phyloP scores from a whole-genome alignment of 2,329 filamentous ascomycete species.

The Fusarium austroafricanum region DNA sequence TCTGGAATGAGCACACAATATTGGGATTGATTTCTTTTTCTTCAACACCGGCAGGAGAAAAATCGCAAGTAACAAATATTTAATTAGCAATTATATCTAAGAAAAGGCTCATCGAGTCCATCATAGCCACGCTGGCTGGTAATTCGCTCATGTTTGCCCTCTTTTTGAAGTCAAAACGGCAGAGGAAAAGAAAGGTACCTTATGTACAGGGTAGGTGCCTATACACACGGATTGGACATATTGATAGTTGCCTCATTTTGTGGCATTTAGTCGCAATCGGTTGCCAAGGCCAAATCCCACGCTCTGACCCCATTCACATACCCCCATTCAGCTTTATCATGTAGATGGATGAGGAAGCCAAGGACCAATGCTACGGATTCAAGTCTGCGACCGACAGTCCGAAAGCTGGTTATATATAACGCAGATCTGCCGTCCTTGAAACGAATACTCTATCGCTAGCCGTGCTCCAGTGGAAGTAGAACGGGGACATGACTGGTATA shows the following conservation, averaged over 20 bases:
- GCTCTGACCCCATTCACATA: conserved; percentile 30
- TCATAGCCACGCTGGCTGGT: too few species aligned
- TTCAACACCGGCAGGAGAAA: background rate
- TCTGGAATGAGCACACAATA: background rate
- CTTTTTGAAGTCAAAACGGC: too few species aligned
- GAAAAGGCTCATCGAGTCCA: background rate
- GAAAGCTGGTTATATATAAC: conserved; percentile 11
- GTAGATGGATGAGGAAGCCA: conserved; percentile 23
- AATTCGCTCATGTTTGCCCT: too few species aligned
- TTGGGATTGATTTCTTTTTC: background rate
- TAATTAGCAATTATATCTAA: background rate
- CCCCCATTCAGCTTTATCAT: background rate
- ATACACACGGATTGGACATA: background rate
- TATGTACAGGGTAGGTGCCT: too few species aligned
- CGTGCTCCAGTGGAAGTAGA: background rate
- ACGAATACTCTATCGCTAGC: background rate
- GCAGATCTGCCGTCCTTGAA: background rate
- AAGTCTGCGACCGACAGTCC: conserved; percentile 22
- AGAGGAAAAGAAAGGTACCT: too few species aligned
- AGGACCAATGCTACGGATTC: conserved; percentile 4
- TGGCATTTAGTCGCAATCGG: conserved; percentile 40
- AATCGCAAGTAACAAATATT: background rate
- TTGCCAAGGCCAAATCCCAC: conserved; percentile 35
- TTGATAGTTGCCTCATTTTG: conserved; percentile 31
- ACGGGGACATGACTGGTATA: background rate